phyloP scores from a whole-genome alignment of 1,139 yeast species.

The Suhomyces ambrosiae region DNA sequence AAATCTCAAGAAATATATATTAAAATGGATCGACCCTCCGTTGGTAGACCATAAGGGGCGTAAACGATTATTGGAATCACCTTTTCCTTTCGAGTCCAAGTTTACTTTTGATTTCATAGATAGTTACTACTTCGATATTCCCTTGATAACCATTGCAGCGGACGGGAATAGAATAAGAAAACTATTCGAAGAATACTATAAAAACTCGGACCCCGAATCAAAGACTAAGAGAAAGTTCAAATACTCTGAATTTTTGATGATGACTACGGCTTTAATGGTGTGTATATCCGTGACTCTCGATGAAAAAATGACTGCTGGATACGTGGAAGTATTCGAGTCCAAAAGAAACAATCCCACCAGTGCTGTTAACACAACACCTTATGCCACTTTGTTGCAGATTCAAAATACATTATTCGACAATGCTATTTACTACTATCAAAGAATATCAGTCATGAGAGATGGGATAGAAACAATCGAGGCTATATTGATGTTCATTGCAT shows the following conservation, averaged over 20 bases:
- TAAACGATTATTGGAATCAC: constrained; percentile 25
- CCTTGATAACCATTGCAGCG: constrained; percentile 14
- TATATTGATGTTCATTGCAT: constrained; percentile 45
- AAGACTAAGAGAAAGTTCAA: constrained; percentile 18
- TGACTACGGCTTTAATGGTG: constrained; percentile 34
- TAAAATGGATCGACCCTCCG: constrained; percentile 41
- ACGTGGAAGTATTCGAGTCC: background rate
- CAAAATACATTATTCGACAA: constrained; percentile 34
- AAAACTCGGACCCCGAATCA: constrained; percentile 11
- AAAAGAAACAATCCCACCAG: constrained; percentile 1
- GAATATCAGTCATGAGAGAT: constrained; percentile 50
- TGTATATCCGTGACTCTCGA: constrained; percentile 28
- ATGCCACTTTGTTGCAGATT: constrained; percentile 14
- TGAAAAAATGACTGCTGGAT: constrained; percentile 4
- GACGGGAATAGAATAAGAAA: constrained; percentile 12
- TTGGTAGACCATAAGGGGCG: constrained; percentile 25
- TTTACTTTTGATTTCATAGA: constrained; percentile 28
- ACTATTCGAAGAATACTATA: constrained; percentile 21
- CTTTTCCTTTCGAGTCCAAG: constrained; percentile 31
- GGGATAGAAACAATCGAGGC: constrained; percentile 55
- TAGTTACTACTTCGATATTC: constrained; percentile 18
- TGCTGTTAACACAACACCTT: background rate
- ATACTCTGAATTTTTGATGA: constrained; percentile 35
- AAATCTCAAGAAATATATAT: constrained; percentile 23
- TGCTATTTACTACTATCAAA: constrained; percentile 50